Percentiles rank a stretch among this genome's conserved stretches.
phyloP scores from a whole-genome alignment of 1,284 basidiomycete species.

The Leccinum angustisporum region DNA sequence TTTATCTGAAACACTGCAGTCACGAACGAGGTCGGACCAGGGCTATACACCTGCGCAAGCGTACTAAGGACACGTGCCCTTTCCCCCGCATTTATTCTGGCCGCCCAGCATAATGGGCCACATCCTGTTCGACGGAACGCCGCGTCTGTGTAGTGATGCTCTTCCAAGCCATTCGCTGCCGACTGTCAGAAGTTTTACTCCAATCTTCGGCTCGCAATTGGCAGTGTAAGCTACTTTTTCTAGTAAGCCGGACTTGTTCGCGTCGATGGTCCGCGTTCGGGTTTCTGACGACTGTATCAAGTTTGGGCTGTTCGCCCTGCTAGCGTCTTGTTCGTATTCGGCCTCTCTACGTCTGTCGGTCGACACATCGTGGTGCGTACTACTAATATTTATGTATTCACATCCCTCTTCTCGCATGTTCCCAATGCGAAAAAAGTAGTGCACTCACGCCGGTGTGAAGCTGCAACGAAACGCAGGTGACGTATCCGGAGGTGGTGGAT shows the following conservation, averaged over 20 bases:
- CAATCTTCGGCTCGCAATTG: background rate
- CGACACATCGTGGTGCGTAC: conserved; percentile 9
- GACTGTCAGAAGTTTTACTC: background rate
- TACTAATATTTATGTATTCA: no score
- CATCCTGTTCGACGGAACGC: background rate
- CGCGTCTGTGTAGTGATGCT: background rate
- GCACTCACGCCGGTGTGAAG: background rate
- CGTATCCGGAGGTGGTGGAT: background rate
- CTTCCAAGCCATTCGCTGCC: background rate
- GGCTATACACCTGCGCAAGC: background rate
- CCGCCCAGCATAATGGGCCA: background rate
- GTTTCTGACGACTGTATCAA: background rate
- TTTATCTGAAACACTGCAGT: background rate
- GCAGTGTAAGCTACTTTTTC: background rate
- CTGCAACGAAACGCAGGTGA: background rate
- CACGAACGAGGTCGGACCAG: background rate
- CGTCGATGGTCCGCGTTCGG: background rate
- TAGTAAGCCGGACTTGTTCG: background rate
- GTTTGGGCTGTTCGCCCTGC: background rate
- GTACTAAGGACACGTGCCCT: background rate
- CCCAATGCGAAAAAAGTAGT: no score
- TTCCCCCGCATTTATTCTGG: background rate
- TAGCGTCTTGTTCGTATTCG: background rate
- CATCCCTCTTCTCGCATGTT: background rate
- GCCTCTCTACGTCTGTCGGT: background rate